Evolutionary conservation across 1,139 yeast genomes (phyloP), one percentile per base, ranked within the genome.

Genomic region (Saccharomyces hybrid): DNA sequence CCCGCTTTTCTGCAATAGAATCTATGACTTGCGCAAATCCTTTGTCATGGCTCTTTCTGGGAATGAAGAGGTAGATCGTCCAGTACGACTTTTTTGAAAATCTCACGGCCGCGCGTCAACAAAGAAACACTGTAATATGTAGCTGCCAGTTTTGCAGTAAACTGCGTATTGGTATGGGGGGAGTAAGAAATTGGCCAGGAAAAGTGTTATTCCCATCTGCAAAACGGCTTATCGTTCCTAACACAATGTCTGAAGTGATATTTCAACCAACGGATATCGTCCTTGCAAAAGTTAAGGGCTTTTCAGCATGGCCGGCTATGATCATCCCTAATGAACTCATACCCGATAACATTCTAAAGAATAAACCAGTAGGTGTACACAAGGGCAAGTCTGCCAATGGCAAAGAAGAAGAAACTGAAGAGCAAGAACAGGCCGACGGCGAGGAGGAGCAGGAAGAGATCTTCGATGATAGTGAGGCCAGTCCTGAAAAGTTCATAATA

Each of bases 301-400:
- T 82, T 65, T 86, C 91, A 6, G 83, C 88, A 49, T 86, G 93
- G 93, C 93, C 93, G 0, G 88, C 89, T 3, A 82, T 85, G 80
- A 81, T 86, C 2, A 75, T 86, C n/a, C 85, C 84, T 1, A 78
- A 74, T 54, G 73, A 76, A 27, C 65, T 79, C 5, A 72, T 85
- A 9, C 91, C 93, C 0, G 77, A 73, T 9, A 73, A 78, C 60
- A 78, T 86, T 29, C 58, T 71, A 47, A 66, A 70, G 38, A 76
- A 76, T 56, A 79, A 76, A 58, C 83, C 86, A 13, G 60, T 31
- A 4, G 34, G 34, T 31, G 34, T 31, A 31, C 34, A 31, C 34
- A 31, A 31, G 34, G 34, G 34, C 34, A 31, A 31, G 34, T 31
- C 34, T 31, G 34, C 34, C 34, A 31, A 31, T 31, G 34, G 34